Evolutionary conservation across 2,329 filamentous ascomycete species (phyloP), one percentile per base, ranked within the genome.

Genomic region (Colletotrichum tropicale): DNA sequence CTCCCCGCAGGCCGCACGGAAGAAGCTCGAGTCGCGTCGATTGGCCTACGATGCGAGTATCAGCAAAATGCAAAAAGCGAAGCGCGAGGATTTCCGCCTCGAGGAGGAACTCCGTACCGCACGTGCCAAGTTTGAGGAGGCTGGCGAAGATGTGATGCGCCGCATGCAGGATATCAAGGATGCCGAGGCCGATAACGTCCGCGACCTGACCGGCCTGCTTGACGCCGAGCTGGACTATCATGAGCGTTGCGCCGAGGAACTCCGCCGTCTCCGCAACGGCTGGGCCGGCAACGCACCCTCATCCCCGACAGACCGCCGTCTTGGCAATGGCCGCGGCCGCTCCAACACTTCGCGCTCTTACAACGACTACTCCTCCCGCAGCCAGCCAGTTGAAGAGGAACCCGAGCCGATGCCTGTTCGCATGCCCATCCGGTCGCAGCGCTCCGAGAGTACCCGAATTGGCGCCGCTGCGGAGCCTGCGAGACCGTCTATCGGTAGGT

Each of bases 151-250:
- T 81, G 96, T 98, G 70, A 91, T 93, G 80, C 92, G 96, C 75
- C 91, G 96, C 71, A 98, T 98, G 97, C 92, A 98, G 85, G 96
- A 98, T 82, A 98, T 98, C 86, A 96, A 97, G 86, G 96, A 98
- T 81, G 91, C 95, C 26, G 96, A 98, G 85, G 89, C 89, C 58
- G 96, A 98, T 78, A 95, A 93, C 81, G 91, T 98, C 56, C 89
- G 91, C 64, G 95, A 98, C 81, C 87, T 98, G 72, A 93, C 92
- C 5, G 88, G 91, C 21, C 98, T 98, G 83, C 87, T 98, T 67
- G 96, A 98, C 77, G 94, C 95, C 55, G 94, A 98, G 86, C 89
- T 98, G 74, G 93, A 94, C 77, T 98, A 97, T 86, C 94, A 98
- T 83, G 96, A 98, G 83, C 93, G 94, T 76, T 98, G 95, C 83